Conservation (phyloP, 2,329 filamentous ascomycete genomes). For the Colletotrichum karsti region DNA sequence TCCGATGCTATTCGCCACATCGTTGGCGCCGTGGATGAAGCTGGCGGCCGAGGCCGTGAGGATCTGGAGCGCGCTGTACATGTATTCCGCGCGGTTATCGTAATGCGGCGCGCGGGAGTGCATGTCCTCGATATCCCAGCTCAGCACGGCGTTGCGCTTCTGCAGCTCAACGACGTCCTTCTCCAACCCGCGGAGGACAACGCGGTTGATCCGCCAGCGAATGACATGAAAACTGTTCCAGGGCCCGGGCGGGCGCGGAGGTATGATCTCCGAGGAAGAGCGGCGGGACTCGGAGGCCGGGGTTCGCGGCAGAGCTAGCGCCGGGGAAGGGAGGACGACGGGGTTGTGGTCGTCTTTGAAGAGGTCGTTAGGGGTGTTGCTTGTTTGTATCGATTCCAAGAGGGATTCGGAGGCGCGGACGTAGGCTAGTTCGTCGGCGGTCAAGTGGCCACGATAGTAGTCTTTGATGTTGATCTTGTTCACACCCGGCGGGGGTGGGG, state of each 20-base stretch:
- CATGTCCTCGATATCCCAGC: constrained; percentile 56
- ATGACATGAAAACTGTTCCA: constrained; percentile 52
- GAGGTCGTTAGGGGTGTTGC: constrained; percentile 31
- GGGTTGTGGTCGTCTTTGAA: constrained; percentile 37
- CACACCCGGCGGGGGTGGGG: constrained; percentile 45
- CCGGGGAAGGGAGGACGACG: constrained; percentile 40
- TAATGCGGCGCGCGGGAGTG: constrained; percentile 58
- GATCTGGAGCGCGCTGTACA: constrained; percentile 57
- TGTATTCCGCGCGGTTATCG: constrained; percentile 61
- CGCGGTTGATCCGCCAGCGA: constrained; percentile 48
- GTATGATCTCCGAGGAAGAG: constrained; percentile 34
- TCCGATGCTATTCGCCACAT: constrained; percentile 61
- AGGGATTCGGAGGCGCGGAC: constrained; percentile 44
- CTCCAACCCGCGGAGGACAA: constrained; percentile 56
- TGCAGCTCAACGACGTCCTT: constrained; percentile 57
- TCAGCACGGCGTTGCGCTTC: constrained; percentile 55
- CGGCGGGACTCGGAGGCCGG: constrained; percentile 3
- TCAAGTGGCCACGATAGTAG: constrained; percentile 59
- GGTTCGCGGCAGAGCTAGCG: constrained; percentile 29
- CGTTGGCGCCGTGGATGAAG: constrained; percentile 66
- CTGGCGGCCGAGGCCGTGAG: constrained; percentile 62
- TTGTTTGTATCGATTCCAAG: constrained; percentile 41
- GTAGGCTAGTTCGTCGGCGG: constrained; percentile 51
- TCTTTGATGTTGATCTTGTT: constrained; percentile 53
- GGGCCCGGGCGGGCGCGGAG: constrained; percentile 42